Evolutionary conservation across 257 asterid species (phyloP), one percentile per base, ranked within the genome.

Genomic region (Salvia miltiorrhiza): DNA sequence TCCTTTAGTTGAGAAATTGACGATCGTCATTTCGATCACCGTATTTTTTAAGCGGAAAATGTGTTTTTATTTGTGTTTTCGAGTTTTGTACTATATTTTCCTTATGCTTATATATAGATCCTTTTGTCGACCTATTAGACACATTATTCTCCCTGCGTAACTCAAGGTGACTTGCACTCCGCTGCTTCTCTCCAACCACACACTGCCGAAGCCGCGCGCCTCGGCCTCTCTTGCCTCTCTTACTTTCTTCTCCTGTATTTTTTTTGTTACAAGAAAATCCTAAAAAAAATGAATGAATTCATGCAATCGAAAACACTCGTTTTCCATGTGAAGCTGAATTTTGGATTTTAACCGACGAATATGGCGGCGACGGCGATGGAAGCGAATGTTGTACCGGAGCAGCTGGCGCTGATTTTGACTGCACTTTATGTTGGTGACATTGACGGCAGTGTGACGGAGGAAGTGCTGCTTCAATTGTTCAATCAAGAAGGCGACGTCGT

Each of bases 361-460:
- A 70, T 56, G 75, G 61, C 40, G 40, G 44, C 59, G 11, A 8
- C 10, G 40, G n/a, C n/a, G n/a, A n/a, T n/a, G n/a, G 67, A 8
- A 21, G 59, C 48, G 67, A 68, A 2, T 68, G 50, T 39, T 7
- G 54, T 10, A 61, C 16, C 35, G 26, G 61, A n/a, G n/a, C n/a
- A 39, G 48, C 30, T 32, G 69, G 43, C 72, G 30, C 62, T 41
- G 58, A 2, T n/a, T 14, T 70, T 67, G 17, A 65, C 78, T 1
- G 69, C 76, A 12, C 81, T 81, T 9, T 60, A 78, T 55, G 73
- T 81, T 0, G 77, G 74, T 2, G 79, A 69, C 16, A 54, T 81
- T 3, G 83, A 75, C 39, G 48, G 7, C 30, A 50, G 16, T 28
- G 79, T 81, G 2, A 78, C 79, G 53, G 76, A 58, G 66, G 71